A percentile compares a stretch with the other conserved stretches of the same genome.
These are phyloP conservation scores for Aspergillus neotritici DNA, from an alignment of 2,329 filamentous ascomycete genomes.

Conservation along the genomic window DNA sequence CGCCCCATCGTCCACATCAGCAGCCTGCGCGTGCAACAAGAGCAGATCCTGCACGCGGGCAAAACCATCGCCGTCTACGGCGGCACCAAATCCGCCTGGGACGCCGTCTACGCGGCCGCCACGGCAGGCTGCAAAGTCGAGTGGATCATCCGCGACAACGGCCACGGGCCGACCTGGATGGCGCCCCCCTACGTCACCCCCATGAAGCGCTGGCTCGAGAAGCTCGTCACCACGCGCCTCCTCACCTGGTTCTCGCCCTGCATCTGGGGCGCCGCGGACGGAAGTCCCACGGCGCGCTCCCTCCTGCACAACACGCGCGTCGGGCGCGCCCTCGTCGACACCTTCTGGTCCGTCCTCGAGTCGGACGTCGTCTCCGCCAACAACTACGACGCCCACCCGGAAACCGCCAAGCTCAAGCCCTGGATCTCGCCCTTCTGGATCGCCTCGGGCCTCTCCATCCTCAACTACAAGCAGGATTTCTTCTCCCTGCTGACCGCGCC, in stretches of 20 bases:
- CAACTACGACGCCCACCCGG: too few species aligned
- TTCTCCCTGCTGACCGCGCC: too few species aligned
- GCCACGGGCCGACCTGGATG: slow-evolving; percentile 40
- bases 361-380: too few species aligned
- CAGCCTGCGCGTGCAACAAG: slow-evolving; percentile 43
- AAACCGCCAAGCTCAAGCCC: too few species aligned
- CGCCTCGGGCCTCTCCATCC: too few species aligned
- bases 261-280: slow-evolving; percentile 62
- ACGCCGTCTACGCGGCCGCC: slow-evolving; percentile 56
- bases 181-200: slow-evolving; percentile 56
- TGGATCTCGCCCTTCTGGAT: too few species aligned
- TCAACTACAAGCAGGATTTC: too few species aligned
- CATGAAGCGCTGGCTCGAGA: slow-evolving; percentile 62
- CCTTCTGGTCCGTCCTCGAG: too few species aligned
- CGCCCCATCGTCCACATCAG: slow-evolving; percentile 55
- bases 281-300: slow-evolving; percentile 43
- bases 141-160: slow-evolving; percentile 38
- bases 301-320: slow-evolving; percentile 46
- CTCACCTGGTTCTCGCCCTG: slow-evolving; percentile 71
- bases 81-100: slow-evolving; percentile 58
- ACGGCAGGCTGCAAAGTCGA: slow-evolving; percentile 46
- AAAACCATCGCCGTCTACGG: slow-evolving; percentile 49
- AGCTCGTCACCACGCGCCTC: slow-evolving; percentile 60
- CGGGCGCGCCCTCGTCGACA: too few species aligned
- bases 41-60: slow-evolving; percentile 27